These are phyloP conservation scores for Amylostereum areolatum DNA, from an alignment of 1,284 basidiomycete genomes.

Conservation along the genomic window DNA sequence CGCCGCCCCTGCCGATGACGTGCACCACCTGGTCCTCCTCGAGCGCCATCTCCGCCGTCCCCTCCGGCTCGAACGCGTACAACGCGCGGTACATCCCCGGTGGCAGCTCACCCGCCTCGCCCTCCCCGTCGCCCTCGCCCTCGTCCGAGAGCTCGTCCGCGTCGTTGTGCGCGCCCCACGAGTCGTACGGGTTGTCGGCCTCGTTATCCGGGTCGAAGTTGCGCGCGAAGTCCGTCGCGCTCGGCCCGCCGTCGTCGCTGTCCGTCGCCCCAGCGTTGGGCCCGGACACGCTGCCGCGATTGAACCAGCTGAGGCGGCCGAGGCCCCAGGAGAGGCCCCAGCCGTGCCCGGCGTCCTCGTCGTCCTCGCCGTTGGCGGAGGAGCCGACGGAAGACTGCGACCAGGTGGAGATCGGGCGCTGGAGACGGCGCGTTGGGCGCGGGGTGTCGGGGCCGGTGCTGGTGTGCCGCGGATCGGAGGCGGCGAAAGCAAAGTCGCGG, in stretches of 20 bases:
- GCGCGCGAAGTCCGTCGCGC: constrained; percentile 38
- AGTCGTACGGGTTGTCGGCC: constrained; percentile 2
- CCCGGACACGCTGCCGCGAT: constrained; percentile 10
- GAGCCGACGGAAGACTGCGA: constrained; percentile 24
- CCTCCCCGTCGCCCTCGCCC: constrained; percentile 14
- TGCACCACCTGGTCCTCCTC: constrained; percentile 65
- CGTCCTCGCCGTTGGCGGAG: constrained; percentile 19
- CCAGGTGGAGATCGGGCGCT: constrained; percentile 24
- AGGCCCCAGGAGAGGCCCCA: constrained; percentile 37
- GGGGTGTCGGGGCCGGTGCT: constrained; percentile 52
- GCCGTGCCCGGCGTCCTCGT: constrained; percentile 20
- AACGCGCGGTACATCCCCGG: constrained; percentile 68
- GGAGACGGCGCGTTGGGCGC: constrained; percentile 36
- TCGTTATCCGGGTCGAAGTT: constrained; percentile 34
- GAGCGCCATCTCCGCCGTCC: constrained; percentile 69
- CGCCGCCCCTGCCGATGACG: constrained; percentile 65
- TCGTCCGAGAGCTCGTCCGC: constrained; percentile 9
- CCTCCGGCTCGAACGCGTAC: constrained; percentile 68
- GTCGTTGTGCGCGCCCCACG: background rate
- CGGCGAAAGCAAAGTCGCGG: constrained; percentile 56
- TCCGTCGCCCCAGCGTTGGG: constrained; percentile 4
- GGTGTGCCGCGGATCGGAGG: constrained; percentile 45
- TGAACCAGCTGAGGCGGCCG: constrained; percentile 26
- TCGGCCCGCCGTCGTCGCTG: constrained; percentile 24
- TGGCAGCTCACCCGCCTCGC: constrained; percentile 32